phyloP scores from a whole-genome alignment of 495 filamentous ascomycete species.

The Aspergillus ostianus region DNA sequence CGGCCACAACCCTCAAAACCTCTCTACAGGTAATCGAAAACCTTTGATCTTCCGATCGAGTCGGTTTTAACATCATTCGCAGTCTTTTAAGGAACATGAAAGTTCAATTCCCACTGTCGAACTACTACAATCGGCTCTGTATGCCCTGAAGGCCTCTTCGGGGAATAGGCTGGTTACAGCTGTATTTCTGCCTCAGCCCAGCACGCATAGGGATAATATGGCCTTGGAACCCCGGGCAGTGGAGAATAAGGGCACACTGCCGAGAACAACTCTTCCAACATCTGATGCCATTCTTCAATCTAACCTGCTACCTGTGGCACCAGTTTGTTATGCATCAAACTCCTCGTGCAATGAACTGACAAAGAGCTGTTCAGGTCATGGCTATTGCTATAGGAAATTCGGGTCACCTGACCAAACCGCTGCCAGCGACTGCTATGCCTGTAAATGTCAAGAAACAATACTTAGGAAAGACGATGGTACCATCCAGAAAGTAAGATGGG shows the following conservation, averaged over 20 bases:
- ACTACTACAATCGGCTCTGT: constrained; percentile 22
- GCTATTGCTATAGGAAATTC: constrained; percentile 64
- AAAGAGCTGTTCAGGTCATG: constrained; percentile 73
- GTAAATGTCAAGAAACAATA: constrained; percentile 60
- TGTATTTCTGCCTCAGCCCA: constrained; percentile 20
- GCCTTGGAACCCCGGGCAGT: constrained; percentile 1
- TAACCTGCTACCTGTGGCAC: constrained; percentile 10
- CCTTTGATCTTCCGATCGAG: neutral
- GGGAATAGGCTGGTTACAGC: constrained; percentile 22
- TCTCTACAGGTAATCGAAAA: constrained; percentile 27
- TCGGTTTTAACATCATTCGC: constrained; percentile 7
- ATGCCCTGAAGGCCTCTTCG: constrained; percentile 17
- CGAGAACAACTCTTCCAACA: constrained; percentile 1
- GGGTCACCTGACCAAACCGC: constrained; percentile 30
- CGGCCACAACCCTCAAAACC: constrained; percentile 19
- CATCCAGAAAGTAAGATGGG: constrained; percentile 63
- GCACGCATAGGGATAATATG: neutral
- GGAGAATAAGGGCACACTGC: neutral
- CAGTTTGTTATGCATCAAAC: constrained; percentile 61
- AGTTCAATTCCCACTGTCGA: constrained; percentile 9
- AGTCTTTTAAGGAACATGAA: constrained; percentile 7
- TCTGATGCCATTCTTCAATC: neutral
- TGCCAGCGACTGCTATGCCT: constrained; percentile 66
- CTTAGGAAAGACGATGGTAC: constrained; percentile 46
- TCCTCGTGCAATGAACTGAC: constrained; percentile 62